Evolutionary conservation across 257 asterid genomes (phyloP).

Genomic region (Phtheirospermum japonicum): DNA sequence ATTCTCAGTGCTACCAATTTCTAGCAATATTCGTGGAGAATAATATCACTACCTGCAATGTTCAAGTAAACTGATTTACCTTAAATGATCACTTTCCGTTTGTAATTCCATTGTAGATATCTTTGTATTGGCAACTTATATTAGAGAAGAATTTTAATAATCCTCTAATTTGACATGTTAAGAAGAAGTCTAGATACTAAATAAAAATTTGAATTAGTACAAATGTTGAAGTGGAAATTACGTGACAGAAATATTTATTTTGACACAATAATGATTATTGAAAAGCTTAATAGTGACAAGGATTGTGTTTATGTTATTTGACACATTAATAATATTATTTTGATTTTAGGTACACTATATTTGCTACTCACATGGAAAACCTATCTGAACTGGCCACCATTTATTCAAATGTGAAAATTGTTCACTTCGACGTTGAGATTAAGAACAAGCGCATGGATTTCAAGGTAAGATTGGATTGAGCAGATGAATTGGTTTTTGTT

Average conservation of each 20-base stretch:
- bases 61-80: too few species aligned
- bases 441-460: constrained; percentile 86
- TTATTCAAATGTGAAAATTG: constrained; percentile 86
- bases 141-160: too few species aligned
- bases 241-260: too few species aligned
- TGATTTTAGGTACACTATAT: constrained; percentile 72
- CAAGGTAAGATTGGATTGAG: constrained; percentile 49
- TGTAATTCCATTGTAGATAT: too few species aligned
- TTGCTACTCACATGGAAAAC: constrained; percentile 95
- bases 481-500: background rate
- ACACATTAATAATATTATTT: constrained; percentile 10
- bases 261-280: background rate
- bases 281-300: background rate
- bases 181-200: too few species aligned
- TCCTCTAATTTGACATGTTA: too few species aligned
- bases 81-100: too few species aligned
- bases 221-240: background rate
- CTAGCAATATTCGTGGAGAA: too few species aligned
- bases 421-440: constrained; percentile 80
- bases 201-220: too few species aligned
- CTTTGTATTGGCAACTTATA: too few species aligned
- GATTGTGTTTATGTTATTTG: background rate
- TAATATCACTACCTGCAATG: too few species aligned
- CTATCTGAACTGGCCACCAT: constrained; percentile 78
- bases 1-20: too few species aligned